Base-by-base conservation (phyloP, 306 rosid species). In the Echinosophora koreensis region DNA sequence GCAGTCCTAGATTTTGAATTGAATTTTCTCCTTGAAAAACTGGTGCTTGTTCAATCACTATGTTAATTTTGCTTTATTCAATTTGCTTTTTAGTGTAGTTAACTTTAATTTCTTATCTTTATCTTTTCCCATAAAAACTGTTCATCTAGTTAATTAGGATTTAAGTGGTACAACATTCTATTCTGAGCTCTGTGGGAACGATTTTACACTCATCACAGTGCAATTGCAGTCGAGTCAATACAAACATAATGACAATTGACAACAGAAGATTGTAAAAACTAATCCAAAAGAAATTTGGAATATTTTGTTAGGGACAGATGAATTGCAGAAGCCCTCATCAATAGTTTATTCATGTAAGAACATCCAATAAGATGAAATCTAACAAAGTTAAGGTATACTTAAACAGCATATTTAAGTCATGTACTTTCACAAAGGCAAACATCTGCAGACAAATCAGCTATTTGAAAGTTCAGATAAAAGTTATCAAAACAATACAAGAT, bases 311-410 rank as follows among this genome's bases (percentile, higher is more conserved):
- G 12, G 15, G 74, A 14, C 37, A 42, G 27, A 47, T 57, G 77
- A 69, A 69, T 56, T 14, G 55, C 16, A 78, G 32, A 42, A 60
- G 30, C 44, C 44, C 69, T 37, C 30, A 34, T 44, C 49, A 68
- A 44, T 44, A 68, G 51, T 57, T 68, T 35, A 59, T 27, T 69
- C 63, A 51, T 34, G 9, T 59, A 75, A 5, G n/a, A 78, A 68
- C 42, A 47, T 34, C 70, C 71, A 78, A 59, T 35, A 69, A 59
- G 55, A 69, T 49, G 41, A 16, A 77, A 69, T 49, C 18, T 14
- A 37, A 47, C 18, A 69, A 18, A 58, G 46, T 4, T 28, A 56
- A 57, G 63, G 59, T 58, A 6, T 52, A 65, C 62, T 70, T 79
- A n/a, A 38, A 49, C 4, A 52, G 60, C 73, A 63, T 63, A 59